A percentile compares a stretch with the other conserved stretches of the same genome.
phyloP scores from a whole-genome alignment of 345 rosid species.

The Psidium guajava region DNA sequence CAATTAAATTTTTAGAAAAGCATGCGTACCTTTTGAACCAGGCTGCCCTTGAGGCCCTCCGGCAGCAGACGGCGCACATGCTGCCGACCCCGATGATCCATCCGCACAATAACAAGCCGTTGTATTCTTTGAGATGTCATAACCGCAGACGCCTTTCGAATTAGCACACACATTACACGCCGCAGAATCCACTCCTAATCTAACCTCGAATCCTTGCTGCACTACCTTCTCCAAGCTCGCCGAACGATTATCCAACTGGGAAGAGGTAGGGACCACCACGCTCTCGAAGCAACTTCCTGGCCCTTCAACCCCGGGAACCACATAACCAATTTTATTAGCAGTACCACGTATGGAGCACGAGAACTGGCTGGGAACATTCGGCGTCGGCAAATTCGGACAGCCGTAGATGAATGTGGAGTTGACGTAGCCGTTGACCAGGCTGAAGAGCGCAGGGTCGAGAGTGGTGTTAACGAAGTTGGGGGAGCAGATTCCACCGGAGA shows the following conservation, averaged over 20 bases:
- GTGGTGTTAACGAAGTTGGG: conserved; percentile 10
- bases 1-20: too few relatives aligned
- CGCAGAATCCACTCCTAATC: too few relatives aligned
- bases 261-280: conserved; percentile 3
- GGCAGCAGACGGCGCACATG: too few relatives aligned
- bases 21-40: too few relatives aligned
- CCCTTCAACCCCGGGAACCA: neutral
- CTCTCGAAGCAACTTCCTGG: neutral
- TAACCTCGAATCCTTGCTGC: too few relatives aligned
- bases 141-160: too few relatives aligned
- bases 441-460: conserved; percentile 1
- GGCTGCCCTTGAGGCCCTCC: too few relatives aligned
- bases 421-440: neutral
- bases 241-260: neutral
- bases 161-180: too few relatives aligned
- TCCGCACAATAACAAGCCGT: too few relatives aligned
- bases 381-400: neutral
- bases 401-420: conserved; percentile 5
- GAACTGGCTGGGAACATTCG: neutral
- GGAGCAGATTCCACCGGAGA: conserved; percentile 1
- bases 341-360: neutral
- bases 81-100: too few relatives aligned
- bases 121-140: too few relatives aligned
- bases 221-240: too few relatives aligned
- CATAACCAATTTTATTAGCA: neutral